Base-by-base conservation (phyloP, 805 yeast genomes). In the Saccharomyces mikatae region DNA sequence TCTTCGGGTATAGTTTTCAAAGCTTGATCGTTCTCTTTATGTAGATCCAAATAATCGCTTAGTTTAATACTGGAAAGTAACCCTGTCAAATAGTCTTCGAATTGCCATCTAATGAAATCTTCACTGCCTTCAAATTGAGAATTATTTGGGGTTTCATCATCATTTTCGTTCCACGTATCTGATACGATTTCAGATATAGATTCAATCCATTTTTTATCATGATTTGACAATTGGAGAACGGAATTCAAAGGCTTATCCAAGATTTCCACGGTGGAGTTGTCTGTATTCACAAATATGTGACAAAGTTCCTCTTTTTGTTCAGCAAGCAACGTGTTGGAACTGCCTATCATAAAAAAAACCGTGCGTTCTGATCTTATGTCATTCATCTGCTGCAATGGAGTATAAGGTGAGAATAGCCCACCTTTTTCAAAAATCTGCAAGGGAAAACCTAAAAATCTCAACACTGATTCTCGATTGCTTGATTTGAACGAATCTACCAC, bases 311-410 rank as follows among this genome's bases (percentile, higher is more conserved):
- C 64, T 54, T 81, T 81, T 58, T 84, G 89, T 62, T 84, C 85
- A 48, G 87, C 71, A 46, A 94, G 74, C 44, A 94, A 73, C 46
- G 91, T 83, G 71, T 94, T 94, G 4, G 97, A 90, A 46, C 95
- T 84, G 0, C 99, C 99, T 50, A 89, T 79, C 65, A 88, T 72
- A 60, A 82, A 94, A 65, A 83, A 82, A 36, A 77, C 73, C 0
- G 91, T 79, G 51, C 77, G 79, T 1, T 74, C 72, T 22, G 79
- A 76, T 31, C 74, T 75, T 52, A 94, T 74, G 60, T 87, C 90
- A 52, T 86, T 87, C 54, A 92, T 73, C 65, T 92, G 98, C 68
- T 92, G 99, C 53, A 94, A 73, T 0, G 98, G 96, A n/a, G 91
- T 77, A 71, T 92, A 94, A 1, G 99, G 98, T 61, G 86, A 85